Evolutionary conservation across 2,329 filamentous ascomycete genomes (phyloP), one percentile per base, ranked within the genome.

Genomic region (Trichoderma gracile): DNA sequence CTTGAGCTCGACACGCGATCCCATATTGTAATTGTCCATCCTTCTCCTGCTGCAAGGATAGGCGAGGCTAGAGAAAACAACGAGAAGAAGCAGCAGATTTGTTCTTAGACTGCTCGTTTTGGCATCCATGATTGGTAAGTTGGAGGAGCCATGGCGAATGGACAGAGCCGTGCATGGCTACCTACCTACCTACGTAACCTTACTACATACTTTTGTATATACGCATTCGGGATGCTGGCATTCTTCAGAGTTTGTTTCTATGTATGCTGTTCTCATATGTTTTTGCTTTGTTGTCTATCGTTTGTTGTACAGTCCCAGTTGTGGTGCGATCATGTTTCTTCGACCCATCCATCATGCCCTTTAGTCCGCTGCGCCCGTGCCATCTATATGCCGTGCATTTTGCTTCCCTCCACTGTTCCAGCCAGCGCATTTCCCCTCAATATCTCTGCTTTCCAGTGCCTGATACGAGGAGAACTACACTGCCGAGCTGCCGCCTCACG

Each of bases 401-500:
- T 10, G 17, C 27, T 47, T 33, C 10, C 9, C 27, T 30, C 21
- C 25, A 21, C 9, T 40, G 23, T 2, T 21, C 21, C n/a, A 12
- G 4, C 25, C 1, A 5, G 2, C 27, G 19, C 4, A 14, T 30
- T 3, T 23, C 3, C n/a, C n/a, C 10, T 50, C 25, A 61, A 38
- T 33, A 55, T 5, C 23, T 21, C 50, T 63, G 64, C 68, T 73
- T 74, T 46, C 78, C 76, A 7, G 77, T 80, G 1, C 90, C 90
- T 63, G 86, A 88, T 10, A 97, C 90, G 56, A 98, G 79, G 72
- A 98, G 74, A 17, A 97, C 83, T 12, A 92, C 91, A 74, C 92
- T 96, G 15, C 94, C 95, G 66, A 98, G 79, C 79, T 98, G 95
- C 72, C 94, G 84, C 73, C 87, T 85, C 69, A 98, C 71, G 77